Percentiles rank a stretch among this genome's conserved stretches.
phyloP scores from a whole-genome alignment of 192 early-diverging fungal genomes.

The Entomortierella beljakovae region DNA sequence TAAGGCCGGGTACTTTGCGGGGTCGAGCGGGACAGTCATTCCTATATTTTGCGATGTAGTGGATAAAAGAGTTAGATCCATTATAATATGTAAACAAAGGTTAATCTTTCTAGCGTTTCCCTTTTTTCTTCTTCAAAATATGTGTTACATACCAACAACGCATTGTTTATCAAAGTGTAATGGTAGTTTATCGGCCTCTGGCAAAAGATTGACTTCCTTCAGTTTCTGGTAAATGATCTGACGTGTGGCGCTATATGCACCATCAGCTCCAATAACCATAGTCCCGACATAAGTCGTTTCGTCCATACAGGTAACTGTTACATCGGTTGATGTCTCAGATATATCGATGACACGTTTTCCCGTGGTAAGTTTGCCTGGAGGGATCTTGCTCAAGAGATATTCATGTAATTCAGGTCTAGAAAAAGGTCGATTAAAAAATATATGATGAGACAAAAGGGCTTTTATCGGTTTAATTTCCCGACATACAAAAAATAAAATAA shows the following conservation, averaged over 20 bases:
- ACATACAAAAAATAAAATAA: neutral
- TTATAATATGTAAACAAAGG: no score
- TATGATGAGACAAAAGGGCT: neutral
- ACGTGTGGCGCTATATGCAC: slow-evolving; percentile 46
- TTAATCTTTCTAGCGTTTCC: no score
- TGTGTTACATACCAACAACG: slow-evolving; percentile 35
- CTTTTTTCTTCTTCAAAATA: slow-evolving; percentile 1
- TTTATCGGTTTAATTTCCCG: neutral
- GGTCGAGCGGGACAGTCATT: slow-evolving; percentile 46
- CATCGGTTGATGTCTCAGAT: slow-evolving; percentile 23
- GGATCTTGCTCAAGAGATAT: slow-evolving; percentile 34
- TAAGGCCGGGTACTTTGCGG: slow-evolving; percentile 44
- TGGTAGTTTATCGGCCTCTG: slow-evolving; percentile 38
- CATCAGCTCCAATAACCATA: slow-evolving; percentile 43
- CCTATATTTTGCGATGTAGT: slow-evolving; percentile 11
- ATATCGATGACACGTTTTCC: slow-evolving; percentile 51
- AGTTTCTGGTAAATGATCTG: slow-evolving; percentile 47
- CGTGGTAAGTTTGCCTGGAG: slow-evolving; percentile 30
- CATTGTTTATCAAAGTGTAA: slow-evolving; percentile 49
- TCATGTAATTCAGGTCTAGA: slow-evolving; percentile 42
- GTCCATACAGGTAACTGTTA: slow-evolving; percentile 44
- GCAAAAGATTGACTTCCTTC: slow-evolving; percentile 10
- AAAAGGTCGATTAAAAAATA: neutral
- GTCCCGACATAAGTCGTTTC: slow-evolving; percentile 44
- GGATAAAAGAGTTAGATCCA: neutral